Evolutionary conservation across 2,329 filamentous ascomycete species (phyloP).

Genomic region (Beauveria pseudobassiana): DNA sequence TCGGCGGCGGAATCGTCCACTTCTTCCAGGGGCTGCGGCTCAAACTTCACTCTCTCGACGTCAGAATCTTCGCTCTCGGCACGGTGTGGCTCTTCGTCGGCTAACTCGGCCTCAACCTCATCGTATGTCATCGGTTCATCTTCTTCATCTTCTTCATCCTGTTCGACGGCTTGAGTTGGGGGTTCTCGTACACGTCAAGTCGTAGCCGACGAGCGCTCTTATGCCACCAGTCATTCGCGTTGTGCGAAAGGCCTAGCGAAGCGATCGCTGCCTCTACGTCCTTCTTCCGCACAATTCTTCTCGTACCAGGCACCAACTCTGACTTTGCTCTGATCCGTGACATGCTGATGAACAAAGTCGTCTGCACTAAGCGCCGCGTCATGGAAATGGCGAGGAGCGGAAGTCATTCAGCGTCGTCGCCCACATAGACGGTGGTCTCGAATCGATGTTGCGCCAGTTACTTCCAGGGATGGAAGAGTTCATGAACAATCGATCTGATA

Average conservation of each 20-base stretch:
- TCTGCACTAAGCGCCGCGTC: constrained; percentile 63
- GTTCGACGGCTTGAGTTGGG: constrained; percentile 16
- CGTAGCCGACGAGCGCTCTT: constrained; percentile 40
- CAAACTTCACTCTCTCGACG: background rate
- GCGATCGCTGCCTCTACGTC: constrained; percentile 44
- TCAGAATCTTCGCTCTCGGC: background rate
- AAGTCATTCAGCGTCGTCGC: constrained; percentile 72
- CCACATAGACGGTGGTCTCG: constrained; percentile 62
- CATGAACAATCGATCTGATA: constrained; percentile 69
- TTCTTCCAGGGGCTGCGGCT: background rate
- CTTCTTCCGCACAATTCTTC: constrained; percentile 28
- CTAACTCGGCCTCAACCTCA: constrained; percentile 35
- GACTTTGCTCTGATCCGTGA: constrained; percentile 54
- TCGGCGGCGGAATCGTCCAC: constrained; percentile 9
- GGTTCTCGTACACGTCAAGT: constrained; percentile 38
- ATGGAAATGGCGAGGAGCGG: constrained; percentile 59
- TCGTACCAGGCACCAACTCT: constrained; percentile 21
- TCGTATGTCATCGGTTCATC: constrained; percentile 32
- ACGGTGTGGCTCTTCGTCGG: constrained; percentile 10
- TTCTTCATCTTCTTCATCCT: constrained; percentile 20
- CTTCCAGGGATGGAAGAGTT: constrained; percentile 53
- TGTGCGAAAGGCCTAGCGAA: constrained; percentile 35
- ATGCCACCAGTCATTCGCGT: constrained; percentile 38
- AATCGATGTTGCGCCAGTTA: constrained; percentile 59
- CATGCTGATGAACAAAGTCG: constrained; percentile 61